Percentiles rank a stretch among this genome's conserved stretches.
These are phyloP conservation scores for Penicillium brasilianum DNA, from an alignment of 2,329 filamentous ascomycete species.

Conservation along the genomic window DNA sequence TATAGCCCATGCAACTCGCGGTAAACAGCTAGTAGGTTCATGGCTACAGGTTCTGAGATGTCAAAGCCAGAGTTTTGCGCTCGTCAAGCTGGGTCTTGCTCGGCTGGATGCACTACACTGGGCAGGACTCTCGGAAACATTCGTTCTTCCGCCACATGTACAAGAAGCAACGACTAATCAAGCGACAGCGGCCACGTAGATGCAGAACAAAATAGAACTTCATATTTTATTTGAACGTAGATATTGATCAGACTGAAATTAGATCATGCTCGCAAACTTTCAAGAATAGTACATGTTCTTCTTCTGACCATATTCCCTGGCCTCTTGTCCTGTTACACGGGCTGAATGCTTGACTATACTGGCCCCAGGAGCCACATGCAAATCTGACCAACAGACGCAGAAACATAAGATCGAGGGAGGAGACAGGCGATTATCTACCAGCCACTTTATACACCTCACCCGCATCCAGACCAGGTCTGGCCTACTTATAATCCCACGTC, in stretches of 20 bases:
- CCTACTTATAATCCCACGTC: background rate
- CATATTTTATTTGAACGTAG: background rate
- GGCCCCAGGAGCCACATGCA: no score
- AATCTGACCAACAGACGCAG: no score
- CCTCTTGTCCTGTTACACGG: no score
- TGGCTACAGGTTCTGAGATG: constrained; percentile 38
- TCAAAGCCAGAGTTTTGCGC: constrained; percentile 37
- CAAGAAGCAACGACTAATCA: constrained; percentile 23
- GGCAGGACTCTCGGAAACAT: constrained; percentile 32
- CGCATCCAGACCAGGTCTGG: no score
- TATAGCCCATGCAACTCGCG: constrained; percentile 32
- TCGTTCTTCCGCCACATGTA: constrained; percentile 35
- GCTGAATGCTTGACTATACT: no score
- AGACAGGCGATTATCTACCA: no score
- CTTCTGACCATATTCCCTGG: no score
- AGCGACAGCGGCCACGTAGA: background rate
- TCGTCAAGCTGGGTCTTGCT: constrained; percentile 38
- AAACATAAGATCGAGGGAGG: no score
- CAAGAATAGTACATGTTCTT: no score
- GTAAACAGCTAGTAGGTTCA: constrained; percentile 35
- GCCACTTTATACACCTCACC: no score
- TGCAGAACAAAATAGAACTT: background rate
- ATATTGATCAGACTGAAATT: background rate
- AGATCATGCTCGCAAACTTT: no score
- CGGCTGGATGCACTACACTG: constrained; percentile 40